These are phyloP conservation scores for Pouteria glomerata DNA, from an alignment of 148 eudicot species.

Conservation along the genomic window DNA sequence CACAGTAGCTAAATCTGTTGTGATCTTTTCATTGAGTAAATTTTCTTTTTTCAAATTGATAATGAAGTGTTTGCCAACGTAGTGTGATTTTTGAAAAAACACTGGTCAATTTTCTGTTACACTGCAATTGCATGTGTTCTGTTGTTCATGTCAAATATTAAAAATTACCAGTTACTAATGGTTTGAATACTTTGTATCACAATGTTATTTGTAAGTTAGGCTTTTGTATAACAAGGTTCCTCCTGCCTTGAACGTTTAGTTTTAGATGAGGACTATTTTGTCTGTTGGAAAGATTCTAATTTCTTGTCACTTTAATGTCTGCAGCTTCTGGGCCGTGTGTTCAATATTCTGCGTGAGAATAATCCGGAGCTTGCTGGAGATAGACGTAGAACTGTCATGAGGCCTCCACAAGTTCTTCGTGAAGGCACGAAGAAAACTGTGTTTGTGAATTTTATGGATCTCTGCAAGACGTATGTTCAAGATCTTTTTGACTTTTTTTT, in stretches of 20 bases:
- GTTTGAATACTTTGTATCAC: not conserved
- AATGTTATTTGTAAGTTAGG: not conserved
- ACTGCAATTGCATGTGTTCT: not conserved
- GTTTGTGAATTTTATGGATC: constrained; percentile 91
- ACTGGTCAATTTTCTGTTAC: not conserved
- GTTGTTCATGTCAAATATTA: not conserved
- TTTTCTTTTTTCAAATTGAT: not conserved
- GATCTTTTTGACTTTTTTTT: not conserved
- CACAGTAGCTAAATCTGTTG: too few relatives aligned
- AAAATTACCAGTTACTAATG: not conserved
- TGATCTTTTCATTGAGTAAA: too few relatives aligned
- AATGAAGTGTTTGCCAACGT: not conserved
- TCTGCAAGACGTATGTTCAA: constrained; percentile 72
- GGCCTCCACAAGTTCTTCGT: constrained; percentile 98
- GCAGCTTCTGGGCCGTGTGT: constrained; percentile 90
- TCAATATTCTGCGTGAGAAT: constrained; percentile 85
- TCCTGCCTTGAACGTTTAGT: too few relatives aligned
- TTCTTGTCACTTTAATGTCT: not conserved
- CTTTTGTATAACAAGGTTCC: not conserved
- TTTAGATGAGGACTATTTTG: not conserved
- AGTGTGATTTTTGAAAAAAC: not conserved
- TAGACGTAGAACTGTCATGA: constrained; percentile 91
- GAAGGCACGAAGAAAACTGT: constrained; percentile 99
- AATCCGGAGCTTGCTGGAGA: constrained; percentile 98
- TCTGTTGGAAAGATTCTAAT: too few relatives aligned